Evolutionary conservation across 2,329 filamentous ascomycete genomes (phyloP).

Genomic region (Neofusicoccum kwambonambiense): DNA sequence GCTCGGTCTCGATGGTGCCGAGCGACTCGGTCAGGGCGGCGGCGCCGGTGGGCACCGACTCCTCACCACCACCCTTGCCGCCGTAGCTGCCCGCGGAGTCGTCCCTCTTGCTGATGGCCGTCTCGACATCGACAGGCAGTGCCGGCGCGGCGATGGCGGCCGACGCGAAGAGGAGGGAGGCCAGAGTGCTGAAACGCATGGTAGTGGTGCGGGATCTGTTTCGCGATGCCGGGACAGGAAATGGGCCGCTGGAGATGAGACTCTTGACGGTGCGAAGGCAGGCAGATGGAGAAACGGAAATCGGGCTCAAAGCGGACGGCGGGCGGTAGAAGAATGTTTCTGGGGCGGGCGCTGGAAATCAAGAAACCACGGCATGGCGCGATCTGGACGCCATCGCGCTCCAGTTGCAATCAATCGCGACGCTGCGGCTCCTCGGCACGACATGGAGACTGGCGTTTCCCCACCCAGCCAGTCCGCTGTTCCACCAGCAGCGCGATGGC

Average conservation of each 20-base stretch:
- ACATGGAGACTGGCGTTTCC: not conserved
- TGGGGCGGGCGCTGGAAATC: not conserved
- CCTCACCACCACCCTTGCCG: not conserved
- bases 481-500: not conserved
- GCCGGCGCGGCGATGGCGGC: not conserved
- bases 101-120: not conserved
- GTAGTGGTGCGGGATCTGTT: not conserved
- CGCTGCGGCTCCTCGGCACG: not conserved
- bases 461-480: not conserved
- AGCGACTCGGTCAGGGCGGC: slow-evolving; percentile 1
- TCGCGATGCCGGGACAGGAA: not conserved
- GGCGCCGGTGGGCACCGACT: not conserved
- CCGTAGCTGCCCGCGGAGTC: not conserved
- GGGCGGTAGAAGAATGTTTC: not conserved
- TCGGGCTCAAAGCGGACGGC: not conserved
- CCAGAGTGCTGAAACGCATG: not conserved
- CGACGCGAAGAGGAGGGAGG: not conserved
- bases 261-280: not conserved
- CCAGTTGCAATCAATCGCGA: not conserved
- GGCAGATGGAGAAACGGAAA: not conserved
- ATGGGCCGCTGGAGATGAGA: not conserved
- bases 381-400: not conserved
- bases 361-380: not conserved
- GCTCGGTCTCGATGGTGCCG: not conserved
- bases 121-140: not conserved